Evolutionary conservation across 2,329 filamentous ascomycete genomes (phyloP).

Genomic region (Orbilia blumenaviensis): DNA sequence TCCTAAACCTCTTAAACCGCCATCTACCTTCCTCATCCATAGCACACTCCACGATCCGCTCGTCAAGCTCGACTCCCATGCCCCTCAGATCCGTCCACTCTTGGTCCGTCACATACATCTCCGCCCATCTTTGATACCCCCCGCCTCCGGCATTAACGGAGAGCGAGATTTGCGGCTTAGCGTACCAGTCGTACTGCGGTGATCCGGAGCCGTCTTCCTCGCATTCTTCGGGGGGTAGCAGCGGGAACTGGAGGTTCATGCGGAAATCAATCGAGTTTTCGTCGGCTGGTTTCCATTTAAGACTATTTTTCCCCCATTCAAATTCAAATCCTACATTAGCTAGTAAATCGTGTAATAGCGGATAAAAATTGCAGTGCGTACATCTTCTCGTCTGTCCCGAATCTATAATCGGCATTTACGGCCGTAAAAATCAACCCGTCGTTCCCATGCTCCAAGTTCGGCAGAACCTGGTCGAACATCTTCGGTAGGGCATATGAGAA

Average conservation of each 20-base stretch:
- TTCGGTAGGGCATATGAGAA: slow-evolving; percentile 86
- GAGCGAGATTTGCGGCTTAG: slow-evolving; percentile 38
- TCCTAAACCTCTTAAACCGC: slow-evolving; percentile 87
- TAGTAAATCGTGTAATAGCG: not conserved
- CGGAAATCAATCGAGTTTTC: slow-evolving; percentile 97
- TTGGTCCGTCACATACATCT: slow-evolving; percentile 73
- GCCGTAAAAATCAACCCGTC: slow-evolving; percentile 99
- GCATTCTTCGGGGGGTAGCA: slow-evolving; percentile 74
- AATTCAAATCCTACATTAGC: not conserved
- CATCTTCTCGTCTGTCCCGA: slow-evolving; percentile 77
- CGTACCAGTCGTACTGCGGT: slow-evolving; percentile 52
- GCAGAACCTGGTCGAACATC: slow-evolving; percentile 90
- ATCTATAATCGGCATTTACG: slow-evolving; percentile 82
- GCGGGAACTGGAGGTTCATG: slow-evolving; percentile 78
- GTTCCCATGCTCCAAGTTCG: slow-evolving; percentile 86
- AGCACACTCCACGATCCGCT: slow-evolving; percentile 88
- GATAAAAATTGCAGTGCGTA: slow-evolving; percentile 23
- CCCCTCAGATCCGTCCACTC: slow-evolving; percentile 87
- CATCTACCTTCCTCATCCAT: slow-evolving; percentile 78
- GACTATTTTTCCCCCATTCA: slow-evolving; percentile 74
- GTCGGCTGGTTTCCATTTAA: slow-evolving; percentile 96
- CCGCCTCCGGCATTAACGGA: slow-evolving; percentile 43
- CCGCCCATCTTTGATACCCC: slow-evolving; percentile 72
- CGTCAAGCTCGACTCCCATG: slow-evolving; percentile 78
- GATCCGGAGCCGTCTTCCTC: slow-evolving; percentile 62